Base-by-base conservation (phyloP, 2,329 filamentous ascomycete species). In the Fusarium multiceps region DNA sequence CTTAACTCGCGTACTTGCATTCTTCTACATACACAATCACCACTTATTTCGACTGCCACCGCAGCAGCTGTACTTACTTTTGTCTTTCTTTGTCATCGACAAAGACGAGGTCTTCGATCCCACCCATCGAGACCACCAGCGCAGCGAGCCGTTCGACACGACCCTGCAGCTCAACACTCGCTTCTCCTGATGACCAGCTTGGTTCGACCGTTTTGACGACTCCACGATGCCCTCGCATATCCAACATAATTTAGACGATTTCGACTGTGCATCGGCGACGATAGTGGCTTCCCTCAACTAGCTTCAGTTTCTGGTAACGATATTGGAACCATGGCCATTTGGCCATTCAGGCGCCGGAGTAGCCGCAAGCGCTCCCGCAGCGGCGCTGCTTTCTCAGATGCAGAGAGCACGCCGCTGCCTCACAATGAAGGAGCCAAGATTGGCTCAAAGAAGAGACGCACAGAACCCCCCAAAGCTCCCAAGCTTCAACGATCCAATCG, bases 331-430 rank as follows among this genome's bases (percentile, higher is more conserved):
- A 95, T 95, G 92, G 89, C 90, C 78, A 83, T 94, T 80, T 97
- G 93, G 93, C 92, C 90, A 66, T 97, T 97, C 81, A 86, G 90
- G 80, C 89, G 91, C 76, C 90, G 87, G 82, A 90, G 87, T 81
- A 90, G 89, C 80, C 90, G 90, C 81, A 88, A 84, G 80, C 84
- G 85, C 76, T 80, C 84, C 68, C 81, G 82, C 64, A 82, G 82
- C 70, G 79, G 88, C 79, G 86, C 85, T 73, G 86, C 85, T 72
- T 80, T 87, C 71, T 81, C 85, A 63, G 86, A 86, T 74, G 80
- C 84, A 75, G 84, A 89, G 77, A 82, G 82, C 16, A 59, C 75
- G 34, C 72, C 78, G 51, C 76, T 72, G 65, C 80, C 79, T 68
- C 78, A 79, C 34, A 78, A 78, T 12, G 80, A 81, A 30, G 77